Conservation (phyloP, 1,284 basidiomycete species). For the Sporisorium iseilematis-ciliati region DNA sequence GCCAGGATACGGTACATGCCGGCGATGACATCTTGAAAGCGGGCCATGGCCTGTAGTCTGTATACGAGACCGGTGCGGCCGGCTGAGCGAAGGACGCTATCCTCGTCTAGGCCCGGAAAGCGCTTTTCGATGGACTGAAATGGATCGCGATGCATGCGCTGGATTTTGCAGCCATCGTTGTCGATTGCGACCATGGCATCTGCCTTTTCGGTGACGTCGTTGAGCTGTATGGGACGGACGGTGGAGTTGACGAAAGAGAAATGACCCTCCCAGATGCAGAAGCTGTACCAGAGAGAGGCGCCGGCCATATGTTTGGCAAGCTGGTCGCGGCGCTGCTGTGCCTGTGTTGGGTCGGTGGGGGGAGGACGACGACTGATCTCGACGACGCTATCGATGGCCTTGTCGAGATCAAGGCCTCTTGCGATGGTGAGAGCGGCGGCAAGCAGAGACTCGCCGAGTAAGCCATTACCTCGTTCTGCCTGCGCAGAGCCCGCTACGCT, state of each 20-base stretch:
- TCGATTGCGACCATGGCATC: conserved; percentile 39
- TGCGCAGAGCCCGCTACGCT: conserved; percentile 39
- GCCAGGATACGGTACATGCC: conserved; percentile 48
- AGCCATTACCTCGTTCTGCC: conserved; percentile 43
- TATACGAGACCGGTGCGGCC: conserved; percentile 50
- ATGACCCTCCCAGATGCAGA: conserved; percentile 53
- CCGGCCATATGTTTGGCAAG: conserved; percentile 33
- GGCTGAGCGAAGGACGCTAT: conserved; percentile 43
- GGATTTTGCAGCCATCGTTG: conserved; percentile 40
- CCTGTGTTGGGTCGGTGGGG: conserved; percentile 3
- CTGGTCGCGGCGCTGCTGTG: conserved; percentile 16
- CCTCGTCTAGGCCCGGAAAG: conserved; percentile 50
- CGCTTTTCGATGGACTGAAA: conserved; percentile 44
- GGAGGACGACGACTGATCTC: conserved; percentile 15
- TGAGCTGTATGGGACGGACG: conserved; percentile 39
- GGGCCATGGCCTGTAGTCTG: conserved; percentile 38
- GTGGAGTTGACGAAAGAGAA: conserved; percentile 48
- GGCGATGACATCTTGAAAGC: conserved; percentile 43
- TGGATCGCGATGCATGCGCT: conserved; percentile 39
- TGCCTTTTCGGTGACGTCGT: conserved; percentile 22
- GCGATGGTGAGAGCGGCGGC: conserved; percentile 49
- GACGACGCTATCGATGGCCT: conserved; percentile 37
- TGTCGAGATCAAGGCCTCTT: conserved; percentile 45
- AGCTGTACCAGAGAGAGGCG: conserved; percentile 46
- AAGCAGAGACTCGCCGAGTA: conserved; percentile 42